Percentiles rank a stretch among this genome's conserved stretches.
Conservation (phyloP, 2,329 filamentous ascomycete species). For the Pyrenophora graminea region DNA sequence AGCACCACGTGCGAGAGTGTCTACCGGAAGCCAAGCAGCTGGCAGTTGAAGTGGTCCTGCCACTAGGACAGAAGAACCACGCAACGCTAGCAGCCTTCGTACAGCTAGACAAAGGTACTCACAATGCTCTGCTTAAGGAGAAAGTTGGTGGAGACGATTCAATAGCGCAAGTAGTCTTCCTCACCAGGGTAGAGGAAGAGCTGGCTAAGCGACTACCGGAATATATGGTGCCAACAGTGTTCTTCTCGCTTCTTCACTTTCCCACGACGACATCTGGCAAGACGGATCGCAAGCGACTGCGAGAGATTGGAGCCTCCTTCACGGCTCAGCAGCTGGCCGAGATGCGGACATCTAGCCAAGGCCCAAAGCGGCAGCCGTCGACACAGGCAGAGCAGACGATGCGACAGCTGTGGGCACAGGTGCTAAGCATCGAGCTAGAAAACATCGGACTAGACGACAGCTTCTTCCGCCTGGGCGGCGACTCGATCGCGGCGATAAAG, state of each 20-base stretch:
- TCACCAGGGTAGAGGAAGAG: neutral
- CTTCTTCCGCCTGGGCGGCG: too few relatives aligned
- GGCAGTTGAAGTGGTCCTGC: neutral
- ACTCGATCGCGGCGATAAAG: too few relatives aligned
- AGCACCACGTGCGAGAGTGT: neutral
- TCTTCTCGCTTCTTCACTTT: conserved; percentile 50
- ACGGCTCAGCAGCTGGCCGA: neutral
- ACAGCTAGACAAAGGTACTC: neutral
- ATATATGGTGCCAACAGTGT: conserved; percentile 51
- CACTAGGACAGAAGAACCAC: neutral
- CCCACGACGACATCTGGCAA: conserved; percentile 54
- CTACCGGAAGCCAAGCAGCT: neutral
- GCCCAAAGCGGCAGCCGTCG: too few relatives aligned
- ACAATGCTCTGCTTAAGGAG: too few relatives aligned
- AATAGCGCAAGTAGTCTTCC: too few relatives aligned
- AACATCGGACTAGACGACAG: too few relatives aligned
- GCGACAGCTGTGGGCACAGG: too few relatives aligned
- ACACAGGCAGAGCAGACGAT: too few relatives aligned
- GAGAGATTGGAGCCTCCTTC: conserved; percentile 15
- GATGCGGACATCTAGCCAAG: neutral
- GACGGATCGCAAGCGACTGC: conserved; percentile 26
- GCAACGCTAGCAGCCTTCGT: neutral
- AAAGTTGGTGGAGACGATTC: too few relatives aligned
- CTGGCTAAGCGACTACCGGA: conserved; percentile 1
- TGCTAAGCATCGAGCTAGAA: too few relatives aligned